These are phyloP conservation scores for Cucurbita maxima DNA, from an alignment of 306 rosid species.

Conservation along the genomic window DNA sequence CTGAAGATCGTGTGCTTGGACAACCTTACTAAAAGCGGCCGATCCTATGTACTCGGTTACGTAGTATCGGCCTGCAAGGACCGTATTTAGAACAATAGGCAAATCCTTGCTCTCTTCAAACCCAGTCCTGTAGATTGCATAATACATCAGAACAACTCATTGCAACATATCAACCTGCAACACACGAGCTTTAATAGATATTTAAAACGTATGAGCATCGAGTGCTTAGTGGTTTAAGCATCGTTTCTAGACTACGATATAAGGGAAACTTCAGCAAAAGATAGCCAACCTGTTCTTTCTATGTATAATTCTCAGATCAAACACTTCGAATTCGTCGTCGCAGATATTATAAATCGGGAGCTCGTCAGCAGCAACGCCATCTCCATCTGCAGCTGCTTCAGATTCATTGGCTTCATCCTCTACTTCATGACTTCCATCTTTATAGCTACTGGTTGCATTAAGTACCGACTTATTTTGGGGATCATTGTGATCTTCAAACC, in stretches of 20 bases:
- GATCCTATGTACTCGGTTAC: constrained; percentile 87
- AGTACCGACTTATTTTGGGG: constrained; percentile 12
- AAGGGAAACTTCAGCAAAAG: constrained; percentile 10
- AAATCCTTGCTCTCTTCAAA: constrained; percentile 95
- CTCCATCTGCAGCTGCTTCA: constrained; percentile 28
- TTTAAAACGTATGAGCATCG: not conserved
- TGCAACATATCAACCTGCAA: constrained; percentile 12
- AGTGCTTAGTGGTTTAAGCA: not conserved
- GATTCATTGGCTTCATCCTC: constrained; percentile 23
- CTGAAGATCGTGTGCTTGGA: constrained; percentile 88
- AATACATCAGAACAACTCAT: constrained; percentile 21
- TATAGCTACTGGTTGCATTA: constrained; percentile 18
- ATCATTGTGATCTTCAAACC: constrained; percentile 21
- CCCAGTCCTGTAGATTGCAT: constrained; percentile 68
- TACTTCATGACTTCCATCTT: constrained; percentile 16
- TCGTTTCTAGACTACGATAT: not conserved
- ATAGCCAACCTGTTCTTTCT: constrained; percentile 79
- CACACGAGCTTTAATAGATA: constrained; percentile 2
- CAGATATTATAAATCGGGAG: constrained; percentile 24
- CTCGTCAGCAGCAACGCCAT: constrained; percentile 42
- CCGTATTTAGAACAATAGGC: constrained; percentile 63
- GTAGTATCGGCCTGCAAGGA: constrained; percentile 79
- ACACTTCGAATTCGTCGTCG: constrained; percentile 66
- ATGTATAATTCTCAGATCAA: constrained; percentile 74
- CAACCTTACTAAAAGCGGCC: constrained; percentile 92